Percentiles rank a stretch among this genome's conserved stretches.
Conservation (phyloP, 2,329 filamentous ascomycete species). For the Epichloe aotearoae region DNA sequence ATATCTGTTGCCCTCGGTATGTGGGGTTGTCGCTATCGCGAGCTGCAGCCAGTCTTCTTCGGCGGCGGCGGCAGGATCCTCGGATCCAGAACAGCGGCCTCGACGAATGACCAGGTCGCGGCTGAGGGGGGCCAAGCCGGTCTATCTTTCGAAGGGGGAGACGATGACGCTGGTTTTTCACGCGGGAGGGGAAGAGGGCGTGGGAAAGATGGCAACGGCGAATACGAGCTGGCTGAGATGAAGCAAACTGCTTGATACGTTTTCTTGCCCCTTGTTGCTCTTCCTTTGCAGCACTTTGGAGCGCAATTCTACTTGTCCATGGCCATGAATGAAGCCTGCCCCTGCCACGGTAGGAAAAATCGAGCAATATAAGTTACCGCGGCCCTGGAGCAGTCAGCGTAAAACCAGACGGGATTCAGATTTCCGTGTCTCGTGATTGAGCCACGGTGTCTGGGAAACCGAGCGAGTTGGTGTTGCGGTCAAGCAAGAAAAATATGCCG, state of each 20-base stretch:
- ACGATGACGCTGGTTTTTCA: not conserved
- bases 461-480: too few species aligned
- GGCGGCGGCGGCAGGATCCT: constrained; percentile 43
- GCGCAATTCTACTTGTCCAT: not conserved
- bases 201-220: constrained; percentile 40
- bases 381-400: too few species aligned
- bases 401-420: too few species aligned
- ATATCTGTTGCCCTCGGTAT: constrained; percentile 52
- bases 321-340: too few species aligned
- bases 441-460: too few species aligned
- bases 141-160: constrained; percentile 27
- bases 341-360: too few species aligned
- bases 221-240: constrained; percentile 54
- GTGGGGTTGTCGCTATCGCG: constrained; percentile 84
- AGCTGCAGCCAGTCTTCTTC: constrained; percentile 79
- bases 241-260: constrained; percentile 15
- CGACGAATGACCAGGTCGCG: constrained; percentile 11
- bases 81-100: constrained; percentile 7
- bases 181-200: constrained; percentile 25
- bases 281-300: not conserved
- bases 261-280: not conserved
- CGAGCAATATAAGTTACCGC: too few species aligned
- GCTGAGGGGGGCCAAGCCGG: constrained; percentile 11
- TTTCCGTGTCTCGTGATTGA: too few species aligned
- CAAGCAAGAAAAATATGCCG: too few species aligned